These are phyloP conservation scores for Nannizzia gypsea DNA, from an alignment of 2,329 filamentous ascomycete genomes.

Conservation along the genomic window DNA sequence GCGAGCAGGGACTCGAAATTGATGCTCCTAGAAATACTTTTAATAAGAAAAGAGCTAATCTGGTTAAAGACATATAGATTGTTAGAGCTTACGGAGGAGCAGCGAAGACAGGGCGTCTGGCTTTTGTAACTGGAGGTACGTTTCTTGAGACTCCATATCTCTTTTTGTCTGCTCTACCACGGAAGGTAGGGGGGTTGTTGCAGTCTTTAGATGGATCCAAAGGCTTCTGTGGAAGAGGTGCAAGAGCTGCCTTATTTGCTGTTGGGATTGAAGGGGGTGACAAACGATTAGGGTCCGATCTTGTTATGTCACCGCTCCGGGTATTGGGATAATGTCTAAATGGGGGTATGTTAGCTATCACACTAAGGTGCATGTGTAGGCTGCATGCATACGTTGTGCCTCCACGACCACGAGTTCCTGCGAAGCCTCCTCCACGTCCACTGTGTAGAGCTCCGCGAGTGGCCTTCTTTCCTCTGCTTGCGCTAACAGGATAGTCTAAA, in stretches of 20 bases:
- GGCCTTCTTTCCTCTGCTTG: neutral
- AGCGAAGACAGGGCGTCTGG: constrained; percentile 7
- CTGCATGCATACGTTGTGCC: neutral
- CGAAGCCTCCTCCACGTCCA: constrained; percentile 20
- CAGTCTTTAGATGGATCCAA: constrained; percentile 10
- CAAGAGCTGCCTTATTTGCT: neutral
- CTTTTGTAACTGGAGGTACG: constrained; percentile 2
- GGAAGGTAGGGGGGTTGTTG: constrained; percentile 7
- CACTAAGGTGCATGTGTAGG: neutral
- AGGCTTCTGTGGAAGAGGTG: neutral
- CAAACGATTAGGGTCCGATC: neutral
- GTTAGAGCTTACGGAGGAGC: constrained; percentile 10
- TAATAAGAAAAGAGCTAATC: neutral
- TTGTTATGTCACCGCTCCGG: neutral
- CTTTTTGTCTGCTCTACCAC: neutral
- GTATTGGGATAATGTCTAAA: neutral
- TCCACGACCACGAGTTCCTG: constrained; percentile 16
- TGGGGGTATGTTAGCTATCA: neutral
- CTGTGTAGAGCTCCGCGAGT: neutral
- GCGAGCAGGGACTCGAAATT: constrained; percentile 13
- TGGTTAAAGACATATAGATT: neutral
- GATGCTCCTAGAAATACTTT: constrained; percentile 7
- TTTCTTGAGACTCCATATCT: neutral
- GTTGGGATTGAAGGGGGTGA: neutral
- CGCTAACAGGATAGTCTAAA: neutral